Base-by-base conservation (phyloP, 306 rosid species). In the Glycine latifolia region DNA sequence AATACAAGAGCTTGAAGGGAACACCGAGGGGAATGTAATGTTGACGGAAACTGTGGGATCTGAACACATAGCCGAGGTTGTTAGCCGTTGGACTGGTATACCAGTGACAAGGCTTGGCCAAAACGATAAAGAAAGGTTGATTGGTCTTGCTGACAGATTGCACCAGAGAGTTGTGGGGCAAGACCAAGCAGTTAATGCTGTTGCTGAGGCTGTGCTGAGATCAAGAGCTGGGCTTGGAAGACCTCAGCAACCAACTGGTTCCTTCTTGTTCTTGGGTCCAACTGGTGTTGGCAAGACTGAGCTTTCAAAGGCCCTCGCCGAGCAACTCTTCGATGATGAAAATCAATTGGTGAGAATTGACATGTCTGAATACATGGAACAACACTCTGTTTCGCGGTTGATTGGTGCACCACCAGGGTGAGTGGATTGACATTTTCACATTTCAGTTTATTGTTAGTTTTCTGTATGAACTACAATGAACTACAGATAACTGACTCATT, bases 121-220 rank as follows among this genome's bases (percentile, higher is more conserved):
- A 17, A 58, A 58, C 2, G 63, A 58, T 3, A 58, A 58, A 17
- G 63, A 58, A 8, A 58, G 35, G 35, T 58, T 58, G 63, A 58
- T 58, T 58, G 35, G 63, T 58, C 63, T 58, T 58, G 63, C 63
- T 17, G 63, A 58, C 13, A 58, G 63, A 58, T 58, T 58, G 63
- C 63, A 58, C 63, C 5, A 58, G 12, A 58, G 63, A 8, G 63
- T 58, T 17, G 63, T 58, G 31, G 63, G 63, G 13, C 63, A 58
- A 58, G 63, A 58, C 63, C 63, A 58, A 58, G 63, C 63, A 1
- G 63, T 58, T 3, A 58, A 8, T 58, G 31, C 35, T 58, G 63
- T 58, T 16, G 63, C 63, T 16, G 63, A 58, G 6, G 63, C 63
- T 17, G 63, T 58, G 35, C 63, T 58, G 63, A 16, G 63, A 58